These are phyloP conservation scores for Penicillium sp. DNA, from an alignment of 2,329 filamentous ascomycete species.

Conservation along the genomic window DNA sequence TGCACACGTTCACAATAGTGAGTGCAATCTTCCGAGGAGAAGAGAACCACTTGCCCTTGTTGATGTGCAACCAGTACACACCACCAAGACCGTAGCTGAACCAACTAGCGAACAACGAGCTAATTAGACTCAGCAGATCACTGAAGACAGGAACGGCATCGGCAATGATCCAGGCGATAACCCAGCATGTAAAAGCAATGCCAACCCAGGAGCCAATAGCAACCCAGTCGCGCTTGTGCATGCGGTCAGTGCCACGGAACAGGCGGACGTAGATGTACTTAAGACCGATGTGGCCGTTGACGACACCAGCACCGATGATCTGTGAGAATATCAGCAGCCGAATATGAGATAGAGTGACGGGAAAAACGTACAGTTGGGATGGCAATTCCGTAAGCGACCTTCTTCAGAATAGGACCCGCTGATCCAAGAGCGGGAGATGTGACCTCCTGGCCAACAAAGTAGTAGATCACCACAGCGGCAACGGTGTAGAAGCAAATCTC, in stretches of 20 bases:
- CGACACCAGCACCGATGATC: slow-evolving; percentile 68
- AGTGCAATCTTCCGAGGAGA: slow-evolving; percentile 46
- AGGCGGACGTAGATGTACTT: slow-evolving; percentile 65
- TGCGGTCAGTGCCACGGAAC: slow-evolving; percentile 58
- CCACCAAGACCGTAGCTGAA: slow-evolving; percentile 41
- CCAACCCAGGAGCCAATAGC: slow-evolving; percentile 59
- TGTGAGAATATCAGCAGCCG: slow-evolving; percentile 8
- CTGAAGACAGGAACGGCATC: slow-evolving; percentile 68
- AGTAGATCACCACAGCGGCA: slow-evolving; percentile 67
- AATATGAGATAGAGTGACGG: neutral
- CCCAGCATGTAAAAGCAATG: slow-evolving; percentile 57
- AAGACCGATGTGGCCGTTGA: slow-evolving; percentile 64
- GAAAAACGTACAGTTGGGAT: slow-evolving; percentile 54
- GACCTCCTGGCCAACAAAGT: slow-evolving; percentile 61
- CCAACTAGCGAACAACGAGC: slow-evolving; percentile 16
- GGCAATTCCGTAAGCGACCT: slow-evolving; percentile 66
- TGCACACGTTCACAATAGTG: slow-evolving; percentile 44
- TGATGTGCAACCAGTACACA: slow-evolving; percentile 50
- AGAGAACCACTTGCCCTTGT: slow-evolving; percentile 43
- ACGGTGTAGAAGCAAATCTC: slow-evolving; percentile 63
- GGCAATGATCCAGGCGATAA: slow-evolving; percentile 64
- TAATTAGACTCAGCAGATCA: slow-evolving; percentile 61
- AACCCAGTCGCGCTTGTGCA: slow-evolving; percentile 48
- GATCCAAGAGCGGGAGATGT: slow-evolving; percentile 65
- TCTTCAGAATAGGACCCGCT: slow-evolving; percentile 55